A percentile compares a stretch with the other conserved stretches of the same genome.
These are phyloP conservation scores for Dendrocalamus latiflorus DNA, from an alignment of 202 grass and related monocot genomes.

Conservation along the genomic window DNA sequence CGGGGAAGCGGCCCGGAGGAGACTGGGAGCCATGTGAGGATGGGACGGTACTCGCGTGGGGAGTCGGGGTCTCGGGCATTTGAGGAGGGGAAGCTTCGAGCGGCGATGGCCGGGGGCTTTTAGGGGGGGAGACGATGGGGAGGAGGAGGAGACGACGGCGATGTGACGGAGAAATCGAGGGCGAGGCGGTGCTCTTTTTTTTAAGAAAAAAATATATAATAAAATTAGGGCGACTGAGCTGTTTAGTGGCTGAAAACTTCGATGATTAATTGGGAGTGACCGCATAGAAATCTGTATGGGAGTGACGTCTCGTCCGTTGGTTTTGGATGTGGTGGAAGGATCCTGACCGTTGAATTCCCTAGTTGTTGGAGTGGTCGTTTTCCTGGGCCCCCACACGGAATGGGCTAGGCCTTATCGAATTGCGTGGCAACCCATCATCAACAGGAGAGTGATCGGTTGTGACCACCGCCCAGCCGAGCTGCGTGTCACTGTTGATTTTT, in stretches of 20 bases:
- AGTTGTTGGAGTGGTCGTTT: neutral
- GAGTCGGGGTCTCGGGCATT: conserved; percentile 45
- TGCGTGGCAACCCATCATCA: neutral
- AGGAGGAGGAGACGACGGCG: conserved; percentile 23
- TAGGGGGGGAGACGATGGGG: neutral
- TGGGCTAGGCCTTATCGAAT: neutral
- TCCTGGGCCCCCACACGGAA: neutral
- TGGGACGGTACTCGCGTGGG: neutral
- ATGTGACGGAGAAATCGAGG: conserved; percentile 66
- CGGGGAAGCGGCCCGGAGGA: conserved; percentile 41
- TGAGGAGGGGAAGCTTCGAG: conserved; percentile 22
- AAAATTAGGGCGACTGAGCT: conserved; percentile 4
- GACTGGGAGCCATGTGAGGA: conserved; percentile 37
- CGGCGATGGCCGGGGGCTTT: conserved; percentile 39
- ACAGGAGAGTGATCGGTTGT: neutral
- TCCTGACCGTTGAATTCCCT: conserved; percentile 6
- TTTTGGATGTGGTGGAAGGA: neutral
- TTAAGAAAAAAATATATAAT: neutral
- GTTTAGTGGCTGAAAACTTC: neutral
- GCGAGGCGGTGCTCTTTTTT: neutral
- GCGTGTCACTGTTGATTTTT: too few relatives aligned
- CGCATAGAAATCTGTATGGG: neutral
- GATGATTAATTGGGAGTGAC: neutral
- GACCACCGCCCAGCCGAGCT: too few relatives aligned
- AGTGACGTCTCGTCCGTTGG: neutral